These are phyloP conservation scores for Leptoxyphium fumago DNA, from an alignment of 2,329 filamentous ascomycete genomes.

Conservation along the genomic window DNA sequence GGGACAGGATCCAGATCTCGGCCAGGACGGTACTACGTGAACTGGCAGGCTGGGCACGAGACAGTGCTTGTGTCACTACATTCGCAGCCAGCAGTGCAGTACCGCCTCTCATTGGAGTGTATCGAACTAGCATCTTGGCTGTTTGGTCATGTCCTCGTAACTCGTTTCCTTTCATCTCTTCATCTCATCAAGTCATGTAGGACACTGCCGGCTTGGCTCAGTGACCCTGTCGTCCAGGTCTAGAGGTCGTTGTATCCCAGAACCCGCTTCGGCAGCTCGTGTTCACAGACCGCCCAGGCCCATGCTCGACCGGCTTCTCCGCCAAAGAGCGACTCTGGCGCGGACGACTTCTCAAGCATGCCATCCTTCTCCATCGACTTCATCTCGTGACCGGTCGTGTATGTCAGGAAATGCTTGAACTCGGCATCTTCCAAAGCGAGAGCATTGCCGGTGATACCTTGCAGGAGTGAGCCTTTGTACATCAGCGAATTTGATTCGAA, in stretches of 20 bases:
- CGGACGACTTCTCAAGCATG: conserved; percentile 36
- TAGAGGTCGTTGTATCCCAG: conserved; percentile 37
- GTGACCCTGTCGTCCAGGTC: conserved; percentile 1
- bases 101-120: too few relatives aligned
- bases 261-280: conserved; percentile 30
- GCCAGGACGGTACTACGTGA: too few relatives aligned
- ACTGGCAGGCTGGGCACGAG: too few relatives aligned
- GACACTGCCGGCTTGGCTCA: too few relatives aligned
- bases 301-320: conserved; percentile 27
- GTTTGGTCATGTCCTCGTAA: too few relatives aligned
- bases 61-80: too few relatives aligned
- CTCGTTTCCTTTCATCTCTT: too few relatives aligned
- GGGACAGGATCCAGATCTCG: too few relatives aligned
- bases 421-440: conserved; percentile 37
- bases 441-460: conserved; percentile 47
- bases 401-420: conserved; percentile 43
- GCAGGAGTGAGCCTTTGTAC: conserved; percentile 11
- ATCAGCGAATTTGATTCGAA: neutral
- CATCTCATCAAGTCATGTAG: too few relatives aligned
- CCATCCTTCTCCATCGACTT: conserved; percentile 38
- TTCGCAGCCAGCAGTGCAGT: too few relatives aligned
- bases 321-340: conserved; percentile 36
- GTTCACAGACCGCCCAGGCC: conserved; percentile 30
- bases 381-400: conserved; percentile 42
- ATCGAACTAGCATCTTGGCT: too few relatives aligned